Evolutionary conservation across 768 basidiomycete genomes (phyloP).

Genomic region (Ramaria sp.): DNA sequence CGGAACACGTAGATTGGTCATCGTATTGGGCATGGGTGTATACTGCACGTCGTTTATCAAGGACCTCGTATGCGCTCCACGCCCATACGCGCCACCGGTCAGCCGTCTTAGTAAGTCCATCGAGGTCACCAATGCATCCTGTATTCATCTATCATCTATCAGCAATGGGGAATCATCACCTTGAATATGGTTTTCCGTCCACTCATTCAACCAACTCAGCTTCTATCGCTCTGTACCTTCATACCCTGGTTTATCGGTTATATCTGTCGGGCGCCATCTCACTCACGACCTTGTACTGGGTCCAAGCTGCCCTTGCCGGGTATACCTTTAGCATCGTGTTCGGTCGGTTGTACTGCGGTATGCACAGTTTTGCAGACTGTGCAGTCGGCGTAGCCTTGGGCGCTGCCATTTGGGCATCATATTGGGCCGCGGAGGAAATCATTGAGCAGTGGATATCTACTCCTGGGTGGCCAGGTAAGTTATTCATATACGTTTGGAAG

Average conservation of each 20-base stretch:
- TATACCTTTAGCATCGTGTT: constrained; percentile 69
- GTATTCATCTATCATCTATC: not conserved
- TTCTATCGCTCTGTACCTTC: constrained; percentile 80
- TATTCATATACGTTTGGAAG: not conserved
- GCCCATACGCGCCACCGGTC: constrained; percentile 86
- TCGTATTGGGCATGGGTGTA: constrained; percentile 68
- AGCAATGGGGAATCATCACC: constrained; percentile 73
- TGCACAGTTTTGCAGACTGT: constrained; percentile 82
- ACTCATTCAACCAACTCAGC: constrained; percentile 90
- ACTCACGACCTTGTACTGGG: constrained; percentile 33
- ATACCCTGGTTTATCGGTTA: constrained; percentile 39
- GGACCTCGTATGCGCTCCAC: constrained; percentile 81
- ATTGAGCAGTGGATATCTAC: constrained; percentile 30
- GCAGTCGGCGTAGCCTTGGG: constrained; percentile 54
- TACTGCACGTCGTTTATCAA: constrained; percentile 84
- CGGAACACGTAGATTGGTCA: constrained; percentile 40
- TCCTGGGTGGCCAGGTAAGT: constrained; percentile 22
- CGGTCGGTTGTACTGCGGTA: constrained; percentile 75
- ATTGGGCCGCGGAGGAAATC: constrained; percentile 22
- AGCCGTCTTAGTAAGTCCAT: constrained; percentile 65
- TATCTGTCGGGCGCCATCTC: constrained; percentile 24
- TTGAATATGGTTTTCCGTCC: constrained; percentile 93
- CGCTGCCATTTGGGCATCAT: constrained; percentile 45
- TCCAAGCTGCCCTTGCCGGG: constrained; percentile 32
- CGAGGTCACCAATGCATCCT: not conserved